Evolutionary conservation across 2,329 filamentous ascomycete genomes (phyloP), one percentile per base, ranked within the genome.

Genomic region (Aspergillus arachidicola): DNA sequence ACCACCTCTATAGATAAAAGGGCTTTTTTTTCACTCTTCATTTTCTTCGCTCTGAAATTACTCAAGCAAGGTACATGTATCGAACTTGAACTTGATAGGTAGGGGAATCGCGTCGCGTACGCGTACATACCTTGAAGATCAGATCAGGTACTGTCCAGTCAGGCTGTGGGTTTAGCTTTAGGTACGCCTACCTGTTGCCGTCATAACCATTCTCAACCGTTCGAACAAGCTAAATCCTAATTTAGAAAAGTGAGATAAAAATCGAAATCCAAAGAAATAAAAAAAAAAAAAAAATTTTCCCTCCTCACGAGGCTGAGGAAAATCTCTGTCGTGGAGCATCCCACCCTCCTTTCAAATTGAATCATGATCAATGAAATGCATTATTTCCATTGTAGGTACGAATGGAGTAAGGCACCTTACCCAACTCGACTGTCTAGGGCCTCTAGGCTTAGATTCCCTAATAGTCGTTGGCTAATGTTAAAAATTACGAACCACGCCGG

Each of bases 31-130:
- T 38, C 2, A 21, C 7, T 43, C 11, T 19, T 10, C n/a, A 28
- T 28, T 6, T 28, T 6, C 43, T 23, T 23, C 21, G 11, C 43
- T 16, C 11, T 46, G 10, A 30, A 30, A 30, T 50, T 19, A 32
- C 19, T 30, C 26, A 36, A 26, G 51, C 14, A 21, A 55, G 51
- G 34, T 38, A 41, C 11, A 41, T 41, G 38, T 41, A 41, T n/a
- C 38, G 26, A 30, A 26, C 4, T 32, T 36, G 26, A 30, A 26
- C 4, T 32, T 36, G 30, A 32, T 21, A 54, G 16, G 28, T 9
- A n/a, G 43, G 51, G 67, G 71, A 57, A 64, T 67, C 57, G 57
- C 51, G 57, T 60, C 69, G 64, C 64, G 67, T 66, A 63, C 65
- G 65, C 62, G 67, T 63, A 30, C 41, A 38, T 59, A 16, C 34